Base-by-base conservation (phyloP, 139 green algal genomes). In the Auxenochlorella pyrenoidosa region DNA sequence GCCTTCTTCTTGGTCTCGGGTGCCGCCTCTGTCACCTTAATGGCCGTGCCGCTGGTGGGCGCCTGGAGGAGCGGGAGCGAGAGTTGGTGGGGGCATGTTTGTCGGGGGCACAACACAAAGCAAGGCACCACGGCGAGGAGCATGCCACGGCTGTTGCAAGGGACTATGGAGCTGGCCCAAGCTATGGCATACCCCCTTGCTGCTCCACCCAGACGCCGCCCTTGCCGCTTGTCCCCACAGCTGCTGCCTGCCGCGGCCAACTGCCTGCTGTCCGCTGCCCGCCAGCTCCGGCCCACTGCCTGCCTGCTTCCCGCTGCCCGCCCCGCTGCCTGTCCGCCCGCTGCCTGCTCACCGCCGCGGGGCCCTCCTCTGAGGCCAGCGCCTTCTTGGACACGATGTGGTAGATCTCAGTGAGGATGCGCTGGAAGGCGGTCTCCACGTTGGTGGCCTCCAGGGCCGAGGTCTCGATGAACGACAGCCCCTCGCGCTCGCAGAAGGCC, bases 321-420 rank as follows among this genome's bases (percentile, higher is more conserved):
- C 10, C 47, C 8, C 47, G 8, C 47, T 54, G 47, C 47, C 47
- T 54, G 47, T n/a, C 47, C 10, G 8, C 47, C 47, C 10, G 6
- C 47, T 54, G 6, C 47, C 10, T 10, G 38, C 75, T 40, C 76
- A 85, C 89, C 81, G 79, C 78, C 28, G 86, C 79, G 28, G 70
- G 80, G 40, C 80, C 86, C 32, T 90, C 85, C 43, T 93, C 91
- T 40, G 75, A 75, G 8, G 90, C 90, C 43, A 95, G 89, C 38
- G 90, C 92, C 90, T 99, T 99, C 91, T 98, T 99, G 91, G 92
- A 97, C 68, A 99, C 95, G 77, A 99, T 98, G 91, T 98, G 94
- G 82, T 99, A 99, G 86, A 99, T 99, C 87, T 99, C 96, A 47
- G 95, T 98, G 24, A 99, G 90, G 87, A 99, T 99, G 58, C 95